Evolutionary conservation across 163 green algal species (phyloP).

Genomic region (Volvox carteri): DNA sequence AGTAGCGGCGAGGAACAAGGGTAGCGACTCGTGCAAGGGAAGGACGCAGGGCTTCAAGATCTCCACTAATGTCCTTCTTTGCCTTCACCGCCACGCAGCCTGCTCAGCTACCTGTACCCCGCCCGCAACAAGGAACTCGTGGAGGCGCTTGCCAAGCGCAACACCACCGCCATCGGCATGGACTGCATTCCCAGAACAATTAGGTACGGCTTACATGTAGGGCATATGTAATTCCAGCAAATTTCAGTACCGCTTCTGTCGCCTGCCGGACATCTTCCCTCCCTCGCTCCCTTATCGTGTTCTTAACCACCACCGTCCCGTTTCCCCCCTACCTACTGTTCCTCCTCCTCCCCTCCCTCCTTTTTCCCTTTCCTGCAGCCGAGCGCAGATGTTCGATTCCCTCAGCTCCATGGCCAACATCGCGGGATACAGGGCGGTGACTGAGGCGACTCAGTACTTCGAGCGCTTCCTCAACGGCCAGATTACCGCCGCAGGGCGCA

Average conservation of each 20-base stretch:
- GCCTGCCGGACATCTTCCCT: no score
- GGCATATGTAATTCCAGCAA: no score
- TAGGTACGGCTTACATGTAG: slow-evolving; percentile 57
- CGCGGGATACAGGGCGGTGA: slow-evolving; percentile 89
- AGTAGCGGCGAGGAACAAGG: no score
- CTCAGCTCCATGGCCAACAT: slow-evolving; percentile 95
- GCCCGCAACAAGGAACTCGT: slow-evolving; percentile 89
- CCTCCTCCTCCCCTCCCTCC: not conserved
- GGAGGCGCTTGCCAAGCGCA: slow-evolving; percentile 76
- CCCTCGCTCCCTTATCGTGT: no score
- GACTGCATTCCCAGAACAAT: slow-evolving; percentile 93
- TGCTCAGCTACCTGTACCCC: slow-evolving; percentile 89
- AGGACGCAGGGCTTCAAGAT: no score
- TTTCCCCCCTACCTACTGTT: not conserved
- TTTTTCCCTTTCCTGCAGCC: slow-evolving; percentile 51
- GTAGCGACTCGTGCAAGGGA: no score
- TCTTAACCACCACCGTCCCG: not conserved
- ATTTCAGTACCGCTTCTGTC: no score
- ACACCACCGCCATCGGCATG: slow-evolving; percentile 88
- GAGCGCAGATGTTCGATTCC: slow-evolving; percentile 94
- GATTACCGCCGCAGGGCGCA: slow-evolving; percentile 90
- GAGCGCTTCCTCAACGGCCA: slow-evolving; percentile 92
- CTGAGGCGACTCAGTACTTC: slow-evolving; percentile 88
- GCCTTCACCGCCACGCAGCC: slow-evolving; percentile 38
- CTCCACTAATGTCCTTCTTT: no score